Percentiles rank a stretch among this genome's conserved stretches.
phyloP scores from a whole-genome alignment of 2,329 filamentous ascomycete genomes.

The Leptographium procerum region DNA sequence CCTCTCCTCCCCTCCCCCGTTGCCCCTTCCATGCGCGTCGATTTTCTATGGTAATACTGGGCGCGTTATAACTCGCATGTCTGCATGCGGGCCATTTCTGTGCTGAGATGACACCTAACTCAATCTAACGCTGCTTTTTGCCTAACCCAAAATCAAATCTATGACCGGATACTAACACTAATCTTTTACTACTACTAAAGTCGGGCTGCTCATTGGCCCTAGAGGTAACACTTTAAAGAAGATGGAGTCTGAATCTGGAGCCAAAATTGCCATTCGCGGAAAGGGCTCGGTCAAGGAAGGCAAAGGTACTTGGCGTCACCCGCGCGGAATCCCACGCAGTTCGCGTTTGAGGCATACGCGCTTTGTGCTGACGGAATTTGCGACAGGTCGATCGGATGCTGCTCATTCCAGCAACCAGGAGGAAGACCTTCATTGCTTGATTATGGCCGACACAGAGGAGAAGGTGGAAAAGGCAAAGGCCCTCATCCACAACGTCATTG shows the following conservation, averaged over 20 bases:
- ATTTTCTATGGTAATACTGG: constrained; percentile 21
- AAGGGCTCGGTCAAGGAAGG: constrained; percentile 99
- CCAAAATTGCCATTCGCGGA: constrained; percentile 98
- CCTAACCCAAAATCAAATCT: neutral
- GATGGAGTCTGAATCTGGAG: constrained; percentile 94
- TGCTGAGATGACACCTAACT: constrained; percentile 21
- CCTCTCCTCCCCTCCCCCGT: neutral
- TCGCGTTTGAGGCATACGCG: neutral
- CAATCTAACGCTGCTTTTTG: constrained; percentile 2
- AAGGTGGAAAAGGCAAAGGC: constrained; percentile 99
- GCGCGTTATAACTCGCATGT: constrained; percentile 20
- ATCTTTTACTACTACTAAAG: constrained; percentile 71
- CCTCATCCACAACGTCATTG: constrained; percentile 95
- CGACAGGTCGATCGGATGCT: constrained; percentile 74
- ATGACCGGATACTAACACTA: constrained; percentile 68
- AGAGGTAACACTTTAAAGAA: constrained; percentile 99
- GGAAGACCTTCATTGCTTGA: constrained; percentile 96
- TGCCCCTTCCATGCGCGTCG: constrained; percentile 6
- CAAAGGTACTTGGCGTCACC: constrained; percentile 46
- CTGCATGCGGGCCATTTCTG: constrained; percentile 18
- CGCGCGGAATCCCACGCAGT: neutral
- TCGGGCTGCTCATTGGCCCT: constrained; percentile 99
- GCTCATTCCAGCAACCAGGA: constrained; percentile 99
- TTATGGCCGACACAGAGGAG: constrained; percentile 99
- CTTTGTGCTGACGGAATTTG: neutral